Conservation (phyloP, 352 stramenopile species). For the Globisporangium ultimum region DNA sequence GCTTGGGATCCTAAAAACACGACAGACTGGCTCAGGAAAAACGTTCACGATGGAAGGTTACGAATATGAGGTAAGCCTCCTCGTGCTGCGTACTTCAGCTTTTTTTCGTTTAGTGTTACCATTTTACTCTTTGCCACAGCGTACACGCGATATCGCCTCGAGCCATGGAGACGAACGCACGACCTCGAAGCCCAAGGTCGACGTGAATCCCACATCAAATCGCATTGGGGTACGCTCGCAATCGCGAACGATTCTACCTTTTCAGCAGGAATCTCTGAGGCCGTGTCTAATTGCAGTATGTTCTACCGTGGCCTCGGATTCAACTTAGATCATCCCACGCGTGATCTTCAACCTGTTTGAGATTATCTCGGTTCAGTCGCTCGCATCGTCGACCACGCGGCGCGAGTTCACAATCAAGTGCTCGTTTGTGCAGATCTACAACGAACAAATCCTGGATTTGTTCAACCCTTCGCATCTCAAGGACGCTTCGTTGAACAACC, state of each 20-base stretch:
- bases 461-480: slow-evolving; percentile 40
- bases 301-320: background rate
- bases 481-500: background rate
- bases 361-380: slow-evolving; percentile 16
- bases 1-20: background rate
- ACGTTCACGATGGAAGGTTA: slow-evolving; percentile 66
- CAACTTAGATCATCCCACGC: slow-evolving; percentile 39
- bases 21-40: slow-evolving; percentile 48
- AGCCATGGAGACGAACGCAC: slow-evolving; percentile 9
- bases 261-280: too few species aligned
- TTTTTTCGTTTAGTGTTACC: too few species aligned
- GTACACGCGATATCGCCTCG: slow-evolving; percentile 1
- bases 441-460: slow-evolving; percentile 80
- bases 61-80: slow-evolving; percentile 39
- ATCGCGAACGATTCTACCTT: background rate
- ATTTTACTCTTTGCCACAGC: slow-evolving; percentile 1
- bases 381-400: slow-evolving; percentile 3
- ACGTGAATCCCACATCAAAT: slow-evolving; percentile 8
- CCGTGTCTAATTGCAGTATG: too few species aligned
- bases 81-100: too few species aligned
- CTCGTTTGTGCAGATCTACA: slow-evolving; percentile 91
- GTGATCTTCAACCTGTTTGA: slow-evolving; percentile 44
- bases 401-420: slow-evolving; percentile 52
- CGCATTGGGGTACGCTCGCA: slow-evolving; percentile 30
- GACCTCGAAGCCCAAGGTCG: slow-evolving; percentile 16